Percentiles rank a stretch among this genome's conserved stretches.
Conservation (phyloP, 805 yeast genomes). For the Debaryomyces maramus region DNA sequence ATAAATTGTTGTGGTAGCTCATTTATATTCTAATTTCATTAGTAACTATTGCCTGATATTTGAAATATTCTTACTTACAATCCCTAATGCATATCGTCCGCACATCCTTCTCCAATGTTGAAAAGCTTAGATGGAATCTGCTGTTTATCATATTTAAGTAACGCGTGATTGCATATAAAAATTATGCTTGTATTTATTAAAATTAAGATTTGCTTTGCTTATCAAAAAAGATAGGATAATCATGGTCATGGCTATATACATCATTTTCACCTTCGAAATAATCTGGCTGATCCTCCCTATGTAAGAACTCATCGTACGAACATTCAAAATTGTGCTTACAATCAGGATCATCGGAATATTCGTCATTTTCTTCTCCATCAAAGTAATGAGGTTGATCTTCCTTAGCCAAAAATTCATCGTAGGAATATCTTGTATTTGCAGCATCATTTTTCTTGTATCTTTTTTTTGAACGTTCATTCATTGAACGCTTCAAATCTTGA, state of each 20-base stretch:
- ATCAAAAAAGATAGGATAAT: slow-evolving; percentile 10
- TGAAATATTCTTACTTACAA: slow-evolving; percentile 36
- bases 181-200: not conserved
- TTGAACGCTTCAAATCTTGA: not conserved
- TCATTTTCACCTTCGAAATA: slow-evolving; percentile 16
- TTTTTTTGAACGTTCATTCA: not conserved
- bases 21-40: slow-evolving; percentile 17
- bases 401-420: slow-evolving; percentile 34
- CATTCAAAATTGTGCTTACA: slow-evolving; percentile 32
- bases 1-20: slow-evolving; percentile 31
- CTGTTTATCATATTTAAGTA: too few species aligned
- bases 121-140: too few species aligned
- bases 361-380: slow-evolving; percentile 30
- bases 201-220: not conserved
- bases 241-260: too few species aligned
- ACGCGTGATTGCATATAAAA: too few species aligned
- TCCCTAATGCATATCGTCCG: slow-evolving; percentile 57
- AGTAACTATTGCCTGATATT: too few species aligned
- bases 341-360: slow-evolving; percentile 36
- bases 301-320: slow-evolving; percentile 36
- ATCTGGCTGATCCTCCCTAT: slow-evolving; percentile 22
- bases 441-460: not conserved
- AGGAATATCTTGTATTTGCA: slow-evolving; percentile 10
- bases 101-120: too few species aligned
- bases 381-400: slow-evolving; percentile 42